Conservation (phyloP, 768 basidiomycete species). For the Lentinus brumalis region DNA sequence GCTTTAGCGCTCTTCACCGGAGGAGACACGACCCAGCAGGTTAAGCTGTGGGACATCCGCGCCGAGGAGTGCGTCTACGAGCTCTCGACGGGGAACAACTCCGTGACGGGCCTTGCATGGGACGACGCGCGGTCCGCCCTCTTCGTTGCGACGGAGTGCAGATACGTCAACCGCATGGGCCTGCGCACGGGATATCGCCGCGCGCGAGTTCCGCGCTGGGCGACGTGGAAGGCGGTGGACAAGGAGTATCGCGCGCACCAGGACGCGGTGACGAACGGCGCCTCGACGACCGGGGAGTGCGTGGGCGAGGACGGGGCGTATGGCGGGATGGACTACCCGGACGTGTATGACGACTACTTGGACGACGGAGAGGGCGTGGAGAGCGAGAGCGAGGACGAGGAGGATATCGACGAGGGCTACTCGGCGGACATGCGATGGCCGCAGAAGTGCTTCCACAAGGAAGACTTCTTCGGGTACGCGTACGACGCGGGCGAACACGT, state of each 20-base stretch:
- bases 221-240: conserved; percentile 16
- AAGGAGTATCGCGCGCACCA: conserved; percentile 15
- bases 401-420: conserved; percentile 26
- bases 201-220: conserved; percentile 24
- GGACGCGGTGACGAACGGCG: background rate
- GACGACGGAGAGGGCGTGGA: conserved; percentile 16
- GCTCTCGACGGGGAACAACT: conserved; percentile 47
- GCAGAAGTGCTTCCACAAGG: conserved; percentile 20
- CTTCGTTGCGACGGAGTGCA: conserved; percentile 40
- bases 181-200: conserved; percentile 25
- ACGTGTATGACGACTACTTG: conserved; percentile 14
- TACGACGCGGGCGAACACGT: too few species aligned
- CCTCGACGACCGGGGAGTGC: background rate
- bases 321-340: background rate
- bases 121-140: conserved; percentile 28
- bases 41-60: conserved; percentile 48
- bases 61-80: conserved; percentile 40
- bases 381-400: conserved; percentile 20
- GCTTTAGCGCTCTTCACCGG: conserved; percentile 35
- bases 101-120: conserved; percentile 39
- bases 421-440: conserved; percentile 36
- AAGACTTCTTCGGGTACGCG: too few species aligned
- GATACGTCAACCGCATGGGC: conserved; percentile 31
- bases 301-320: background rate
- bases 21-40: conserved; percentile 29